These are phyloP conservation scores for Fistulifera pelliculosa DNA, from an alignment of 108 stramenopile genomes.

Conservation along the genomic window DNA sequence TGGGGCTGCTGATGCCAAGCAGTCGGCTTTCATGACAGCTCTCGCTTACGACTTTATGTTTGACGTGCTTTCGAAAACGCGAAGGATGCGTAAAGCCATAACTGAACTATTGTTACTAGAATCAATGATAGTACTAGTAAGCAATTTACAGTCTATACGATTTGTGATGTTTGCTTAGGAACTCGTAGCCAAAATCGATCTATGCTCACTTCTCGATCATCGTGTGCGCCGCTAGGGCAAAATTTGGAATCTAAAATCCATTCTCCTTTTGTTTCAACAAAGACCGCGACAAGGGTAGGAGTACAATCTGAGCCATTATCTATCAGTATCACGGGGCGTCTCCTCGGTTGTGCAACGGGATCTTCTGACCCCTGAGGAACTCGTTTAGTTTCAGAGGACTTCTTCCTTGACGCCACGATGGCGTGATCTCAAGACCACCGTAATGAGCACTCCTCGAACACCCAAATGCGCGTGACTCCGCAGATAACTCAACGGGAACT, in stretches of 20 bases:
- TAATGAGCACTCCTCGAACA: neutral
- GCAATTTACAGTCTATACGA: no score
- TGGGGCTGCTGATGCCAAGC: constrained; percentile 87
- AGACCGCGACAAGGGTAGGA: constrained; percentile 1
- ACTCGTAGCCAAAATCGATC: no score
- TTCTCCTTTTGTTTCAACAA: neutral
- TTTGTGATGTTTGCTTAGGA: no score
- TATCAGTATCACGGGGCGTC: constrained; percentile 29
- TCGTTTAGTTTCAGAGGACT: constrained; percentile 66
- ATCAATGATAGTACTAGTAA: no score
- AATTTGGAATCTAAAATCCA: neutral
- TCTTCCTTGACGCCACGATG: constrained; percentile 65
- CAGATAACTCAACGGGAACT: neutral
- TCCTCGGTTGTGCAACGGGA: constrained; percentile 68
- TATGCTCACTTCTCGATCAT: no score
- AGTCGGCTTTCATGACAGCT: constrained; percentile 59
- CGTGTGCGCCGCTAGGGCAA: no score
- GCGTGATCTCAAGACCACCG: constrained; percentile 32
- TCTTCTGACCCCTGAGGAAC: constrained; percentile 86
- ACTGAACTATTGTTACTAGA: no score
- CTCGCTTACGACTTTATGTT: constrained; percentile 81
- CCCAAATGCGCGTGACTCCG: neutral
- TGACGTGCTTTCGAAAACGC: constrained; percentile 50
- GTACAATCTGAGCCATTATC: neutral
- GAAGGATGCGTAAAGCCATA: constrained; percentile 10